These are phyloP conservation scores for Chaetothyriales sp. DNA, from an alignment of 2,329 filamentous ascomycete species.

Conservation along the genomic window DNA sequence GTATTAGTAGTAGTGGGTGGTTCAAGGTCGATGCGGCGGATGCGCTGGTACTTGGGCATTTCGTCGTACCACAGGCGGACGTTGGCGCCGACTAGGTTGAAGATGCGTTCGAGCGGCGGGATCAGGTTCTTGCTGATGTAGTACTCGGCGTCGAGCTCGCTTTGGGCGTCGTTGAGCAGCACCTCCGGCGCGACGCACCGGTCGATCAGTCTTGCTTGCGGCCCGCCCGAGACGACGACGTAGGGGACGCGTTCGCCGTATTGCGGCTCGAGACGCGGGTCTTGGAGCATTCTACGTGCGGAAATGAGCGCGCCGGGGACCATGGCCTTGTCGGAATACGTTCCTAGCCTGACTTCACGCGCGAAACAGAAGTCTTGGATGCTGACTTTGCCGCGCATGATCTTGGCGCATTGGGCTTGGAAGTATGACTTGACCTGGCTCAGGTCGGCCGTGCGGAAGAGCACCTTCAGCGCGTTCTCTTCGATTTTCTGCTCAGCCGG, in stretches of 20 bases:
- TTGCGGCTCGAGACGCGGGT: constrained; percentile 77
- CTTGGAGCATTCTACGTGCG: constrained; percentile 70
- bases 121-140: constrained; percentile 95
- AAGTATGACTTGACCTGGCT: constrained; percentile 84
- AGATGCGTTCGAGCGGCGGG: constrained; percentile 86
- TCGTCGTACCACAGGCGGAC: constrained; percentile 87
- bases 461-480: constrained; percentile 73
- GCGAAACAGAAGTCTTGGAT: constrained; percentile 96
- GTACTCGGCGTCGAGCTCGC: constrained; percentile 82
- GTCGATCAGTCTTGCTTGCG: constrained; percentile 59
- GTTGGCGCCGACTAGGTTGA: constrained; percentile 88
- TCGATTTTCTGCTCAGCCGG: constrained; percentile 94
- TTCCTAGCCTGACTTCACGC: constrained; percentile 77
- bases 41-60: constrained; percentile 79
- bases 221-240: constrained; percentile 72
- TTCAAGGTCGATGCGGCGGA: constrained; percentile 44
- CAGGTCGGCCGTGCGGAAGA: constrained; percentile 82
- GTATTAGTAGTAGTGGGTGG: not conserved
- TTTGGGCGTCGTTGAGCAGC: constrained; percentile 60
- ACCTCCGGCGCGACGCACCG: constrained; percentile 81
- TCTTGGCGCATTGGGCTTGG: constrained; percentile 76
- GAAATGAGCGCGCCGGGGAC: constrained; percentile 79
- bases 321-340: constrained; percentile 64
- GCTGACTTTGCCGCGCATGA: constrained; percentile 76
- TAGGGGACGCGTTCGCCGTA: constrained; percentile 93